phyloP scores from a whole-genome alignment of 2,329 filamentous ascomycete genomes.

The Beauveria pseudobassiana region DNA sequence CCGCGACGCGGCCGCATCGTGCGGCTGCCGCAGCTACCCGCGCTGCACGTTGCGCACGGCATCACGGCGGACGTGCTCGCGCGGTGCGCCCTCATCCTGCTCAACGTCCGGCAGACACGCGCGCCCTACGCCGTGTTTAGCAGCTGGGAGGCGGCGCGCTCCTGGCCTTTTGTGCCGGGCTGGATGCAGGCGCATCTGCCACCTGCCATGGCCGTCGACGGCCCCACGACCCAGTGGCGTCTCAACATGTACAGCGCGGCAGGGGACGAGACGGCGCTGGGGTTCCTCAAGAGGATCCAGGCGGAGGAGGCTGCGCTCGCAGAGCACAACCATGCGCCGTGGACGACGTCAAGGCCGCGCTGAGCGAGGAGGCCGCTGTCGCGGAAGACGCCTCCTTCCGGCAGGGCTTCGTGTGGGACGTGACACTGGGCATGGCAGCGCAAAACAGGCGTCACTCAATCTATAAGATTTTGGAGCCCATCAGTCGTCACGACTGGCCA shows the following conservation, averaged over 20 bases:
- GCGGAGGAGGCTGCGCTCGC: conserved; percentile 20
- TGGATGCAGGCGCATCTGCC: conserved; percentile 29
- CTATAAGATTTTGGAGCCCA: conserved; percentile 21
- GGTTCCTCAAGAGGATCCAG: conserved; percentile 22
- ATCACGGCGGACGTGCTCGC: conserved; percentile 23
- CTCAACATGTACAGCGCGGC: conserved; percentile 26
- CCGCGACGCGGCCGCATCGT: conserved; percentile 25
- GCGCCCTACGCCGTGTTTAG: conserved; percentile 25
- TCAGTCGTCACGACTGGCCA: conserved; percentile 29
- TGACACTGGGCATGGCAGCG: conserved; percentile 24
- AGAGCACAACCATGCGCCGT: conserved; percentile 26
- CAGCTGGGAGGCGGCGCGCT: conserved; percentile 26
- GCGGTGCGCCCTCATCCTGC: conserved; percentile 25
- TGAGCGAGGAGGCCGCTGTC: conserved; percentile 25
- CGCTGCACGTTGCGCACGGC: conserved; percentile 16
- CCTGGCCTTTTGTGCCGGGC: conserved; percentile 29
- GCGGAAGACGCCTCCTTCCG: conserved; percentile 27
- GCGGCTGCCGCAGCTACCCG: conserved; percentile 18
- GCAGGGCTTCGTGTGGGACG: conserved; percentile 32
- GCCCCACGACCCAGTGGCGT: conserved; percentile 29
- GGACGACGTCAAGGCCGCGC: conserved; percentile 23
- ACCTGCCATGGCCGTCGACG: conserved; percentile 29
- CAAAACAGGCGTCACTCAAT: conserved; percentile 13
- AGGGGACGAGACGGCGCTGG: conserved; percentile 20
- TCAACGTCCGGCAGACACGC: conserved; percentile 27